Evolutionary conservation across 129 eudicot species (phyloP), one percentile per base, ranked within the genome.

Genomic region (Escallonia herrerae): DNA sequence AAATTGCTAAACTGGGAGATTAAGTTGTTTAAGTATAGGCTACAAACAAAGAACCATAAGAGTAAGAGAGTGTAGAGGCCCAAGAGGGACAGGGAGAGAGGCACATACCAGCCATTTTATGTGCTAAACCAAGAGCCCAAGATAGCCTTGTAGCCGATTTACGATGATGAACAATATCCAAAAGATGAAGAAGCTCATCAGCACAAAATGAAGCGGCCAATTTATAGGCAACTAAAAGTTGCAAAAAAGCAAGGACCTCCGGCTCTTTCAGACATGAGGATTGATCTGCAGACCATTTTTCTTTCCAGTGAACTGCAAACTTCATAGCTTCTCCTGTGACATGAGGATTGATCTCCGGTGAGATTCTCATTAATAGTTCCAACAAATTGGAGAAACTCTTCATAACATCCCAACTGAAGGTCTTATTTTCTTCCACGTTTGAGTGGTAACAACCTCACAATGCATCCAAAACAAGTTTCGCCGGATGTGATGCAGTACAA

Each of bases 391-490:
- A 10, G 39, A 54, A 66, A 9, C 52, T 40, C 22, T 41, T 66
- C 38, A 54, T 11, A 0, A 53, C 6, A 8, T 4, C 2, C n/a
- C 33, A 22, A 22, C 33, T 22, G 33, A 43, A 0, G 50, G 42
- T 9, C 4, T 14, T 7, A 3, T 10, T 42, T 5, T 56, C 53
- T 2, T 5, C 40, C 2, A 41, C 52, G 51, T 53, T 4, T 22
- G 52, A 66, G 51, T 53, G 2, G 42, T 15, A 40, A 66, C 60
- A 53, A 22, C 60, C 59, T 6, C 58, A 51, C 47, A 66, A 40
- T 2, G 70, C 70, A 2, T 66, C 79, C 73, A 75, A 68, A 56
- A 68, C 70, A 39, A 75, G 69, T 22, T 62, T 60, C n/a, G 74
- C 74, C 8, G 64, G 69, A 62, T 75, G 68, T 9, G 70, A 63